These are phyloP conservation scores for Jacaranda copaia DNA, from an alignment of 257 asterid species.

Conservation along the genomic window DNA sequence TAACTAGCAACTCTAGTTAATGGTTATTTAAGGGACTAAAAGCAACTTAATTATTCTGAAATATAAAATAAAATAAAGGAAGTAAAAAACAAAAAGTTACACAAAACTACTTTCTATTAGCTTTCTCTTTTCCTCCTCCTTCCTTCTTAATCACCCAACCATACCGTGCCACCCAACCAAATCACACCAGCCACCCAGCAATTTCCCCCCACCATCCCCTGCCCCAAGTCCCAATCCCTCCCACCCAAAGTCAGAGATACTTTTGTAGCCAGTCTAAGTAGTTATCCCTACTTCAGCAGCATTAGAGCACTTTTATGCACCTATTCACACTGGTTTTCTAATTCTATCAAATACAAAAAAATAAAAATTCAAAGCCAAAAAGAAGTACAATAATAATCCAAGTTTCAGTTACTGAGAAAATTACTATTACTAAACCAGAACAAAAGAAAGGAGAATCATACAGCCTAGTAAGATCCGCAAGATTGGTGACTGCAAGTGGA, in stretches of 20 bases:
- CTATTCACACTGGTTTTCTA: neutral
- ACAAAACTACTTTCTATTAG: too few species aligned
- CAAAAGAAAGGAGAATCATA: conserved; percentile 46
- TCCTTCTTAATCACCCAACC: too few species aligned
- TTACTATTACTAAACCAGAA: conserved; percentile 13
- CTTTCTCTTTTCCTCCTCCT: too few species aligned
- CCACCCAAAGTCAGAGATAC: neutral
- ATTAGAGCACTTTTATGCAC: neutral
- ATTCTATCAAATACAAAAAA: neutral
- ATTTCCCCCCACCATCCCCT: too few species aligned
- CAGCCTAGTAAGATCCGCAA: conserved; percentile 95
- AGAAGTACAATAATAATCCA: neutral
- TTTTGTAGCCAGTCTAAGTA: neutral
- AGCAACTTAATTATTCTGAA: too few species aligned
- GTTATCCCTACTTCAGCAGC: neutral
- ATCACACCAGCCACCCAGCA: too few species aligned
- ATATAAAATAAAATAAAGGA: too few species aligned
- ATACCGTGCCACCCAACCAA: too few species aligned
- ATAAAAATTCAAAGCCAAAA: conserved; percentile 4
- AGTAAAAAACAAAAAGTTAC: too few species aligned
- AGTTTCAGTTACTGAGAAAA: conserved; percentile 18
- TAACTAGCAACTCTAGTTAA: too few species aligned
- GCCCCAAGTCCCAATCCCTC: too few species aligned
- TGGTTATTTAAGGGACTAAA: too few species aligned
- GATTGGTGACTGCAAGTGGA: conserved; percentile 95